phyloP scores from a whole-genome alignment of 73 alveolate species.

The Paramecium octaurelia region DNA sequence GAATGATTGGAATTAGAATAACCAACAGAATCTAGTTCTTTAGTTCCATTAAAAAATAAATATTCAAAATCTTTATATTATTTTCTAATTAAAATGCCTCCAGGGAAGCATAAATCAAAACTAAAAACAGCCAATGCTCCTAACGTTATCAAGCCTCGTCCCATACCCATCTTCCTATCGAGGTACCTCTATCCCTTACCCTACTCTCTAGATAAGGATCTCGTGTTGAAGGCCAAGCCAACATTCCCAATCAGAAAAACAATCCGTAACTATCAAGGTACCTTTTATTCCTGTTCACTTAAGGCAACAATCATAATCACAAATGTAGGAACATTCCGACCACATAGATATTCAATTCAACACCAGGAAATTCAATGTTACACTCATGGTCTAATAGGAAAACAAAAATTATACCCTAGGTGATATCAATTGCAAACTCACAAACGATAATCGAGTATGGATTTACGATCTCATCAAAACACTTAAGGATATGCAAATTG shows the following conservation, averaged over 20 bases:
- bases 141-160: background rate
- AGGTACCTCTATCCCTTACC: background rate
- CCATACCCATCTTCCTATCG: background rate
- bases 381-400: background rate
- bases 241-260: background rate
- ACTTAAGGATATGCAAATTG: background rate
- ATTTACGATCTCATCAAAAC: background rate
- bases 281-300: background rate
- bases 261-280: background rate
- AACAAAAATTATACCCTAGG: background rate
- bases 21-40: constrained; percentile 39
- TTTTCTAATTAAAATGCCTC: background rate
- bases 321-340: background rate
- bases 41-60: constrained; percentile 23
- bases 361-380: background rate
- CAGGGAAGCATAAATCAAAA: constrained; percentile 19
- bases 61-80: background rate
- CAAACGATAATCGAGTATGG: background rate
- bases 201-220: background rate
- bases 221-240: background rate
- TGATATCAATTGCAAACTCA: constrained; percentile 2
- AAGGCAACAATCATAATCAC: background rate
- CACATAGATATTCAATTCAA: background rate
- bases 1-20: constrained; percentile 34
- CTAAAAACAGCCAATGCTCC: background rate